Evolutionary conservation across 345 rosid species (phyloP).

Genomic region (Psidium guajava): DNA sequence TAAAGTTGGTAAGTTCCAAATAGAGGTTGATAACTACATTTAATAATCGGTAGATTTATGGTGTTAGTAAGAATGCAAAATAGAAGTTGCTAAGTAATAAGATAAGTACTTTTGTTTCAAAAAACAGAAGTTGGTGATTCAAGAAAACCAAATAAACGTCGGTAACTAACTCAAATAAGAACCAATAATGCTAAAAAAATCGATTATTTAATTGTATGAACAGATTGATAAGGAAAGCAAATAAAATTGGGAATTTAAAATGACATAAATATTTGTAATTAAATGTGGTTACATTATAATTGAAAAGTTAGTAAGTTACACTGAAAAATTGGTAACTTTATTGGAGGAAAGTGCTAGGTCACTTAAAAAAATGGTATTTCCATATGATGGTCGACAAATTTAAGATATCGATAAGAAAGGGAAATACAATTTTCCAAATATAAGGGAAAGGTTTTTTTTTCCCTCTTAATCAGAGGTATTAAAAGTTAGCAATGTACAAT

Average conservation of each 20-base stretch:
- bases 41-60: too few relatives aligned
- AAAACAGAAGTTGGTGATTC: neutral
- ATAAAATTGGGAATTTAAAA: neutral
- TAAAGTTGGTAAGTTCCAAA: neutral
- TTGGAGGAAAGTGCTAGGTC: too few relatives aligned
- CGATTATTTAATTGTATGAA: neutral
- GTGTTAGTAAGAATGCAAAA: too few relatives aligned
- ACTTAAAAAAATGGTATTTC: too few relatives aligned
- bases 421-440: too few relatives aligned
- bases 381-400: too few relatives aligned
- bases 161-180: neutral
- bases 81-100: neutral
- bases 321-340: neutral
- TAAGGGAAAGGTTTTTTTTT: too few relatives aligned
- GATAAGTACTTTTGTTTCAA: neutral
- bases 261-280: neutral
- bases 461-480: too few relatives aligned
- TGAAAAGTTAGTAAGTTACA: neutral
- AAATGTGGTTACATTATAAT: neutral
- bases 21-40: neutral
- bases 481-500: too few relatives aligned
- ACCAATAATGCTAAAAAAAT: neutral
- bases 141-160: neutral
- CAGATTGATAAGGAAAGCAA: neutral
- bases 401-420: too few relatives aligned